phyloP scores from a whole-genome alignment of 257 asterid genomes.

The Ligustrum vulgare region DNA sequence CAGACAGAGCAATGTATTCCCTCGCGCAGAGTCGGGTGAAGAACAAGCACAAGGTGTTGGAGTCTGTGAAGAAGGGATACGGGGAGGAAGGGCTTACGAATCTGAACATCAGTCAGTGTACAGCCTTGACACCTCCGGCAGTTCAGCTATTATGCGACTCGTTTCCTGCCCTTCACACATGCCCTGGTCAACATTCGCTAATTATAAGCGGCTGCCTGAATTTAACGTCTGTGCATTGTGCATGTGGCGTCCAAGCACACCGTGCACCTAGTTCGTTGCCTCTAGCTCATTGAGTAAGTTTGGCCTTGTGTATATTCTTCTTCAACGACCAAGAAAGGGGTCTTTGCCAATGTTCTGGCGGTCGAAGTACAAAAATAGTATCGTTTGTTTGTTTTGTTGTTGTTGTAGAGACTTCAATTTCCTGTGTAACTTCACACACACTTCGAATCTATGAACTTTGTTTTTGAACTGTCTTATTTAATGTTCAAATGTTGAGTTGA shows the following conservation, averaged over 20 bases:
- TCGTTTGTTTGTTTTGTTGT: background rate
- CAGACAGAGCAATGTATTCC: slow-evolving; percentile 89
- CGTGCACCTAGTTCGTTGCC: slow-evolving; percentile 46
- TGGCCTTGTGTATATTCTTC: slow-evolving; percentile 3
- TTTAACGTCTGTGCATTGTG: slow-evolving; percentile 82
- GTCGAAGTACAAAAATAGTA: no score
- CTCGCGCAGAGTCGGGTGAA: slow-evolving; percentile 74
- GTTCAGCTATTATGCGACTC: slow-evolving; percentile 95
- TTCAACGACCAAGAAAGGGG: background rate
- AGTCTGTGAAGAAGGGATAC: slow-evolving; percentile 55
- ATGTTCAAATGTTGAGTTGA: background rate
- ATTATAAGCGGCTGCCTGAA: slow-evolving; percentile 90
- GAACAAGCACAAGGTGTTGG: slow-evolving; percentile 60
- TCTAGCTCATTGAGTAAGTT: slow-evolving; percentile 60
- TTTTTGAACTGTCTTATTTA: background rate
- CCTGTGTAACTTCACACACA: background rate
- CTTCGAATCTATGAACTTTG: background rate
- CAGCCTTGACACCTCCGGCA: slow-evolving; percentile 95
- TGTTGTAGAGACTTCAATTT: background rate
- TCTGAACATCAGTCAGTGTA: slow-evolving; percentile 96
- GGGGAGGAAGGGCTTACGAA: slow-evolving; percentile 84
- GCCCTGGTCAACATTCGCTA: slow-evolving; percentile 84
- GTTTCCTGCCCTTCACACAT: slow-evolving; percentile 89
- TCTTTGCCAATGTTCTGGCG: background rate
- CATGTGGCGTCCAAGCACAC: slow-evolving; percentile 67